Base-by-base conservation (phyloP, 495 filamentous ascomycete species). In the Apodospora peruviana region DNA sequence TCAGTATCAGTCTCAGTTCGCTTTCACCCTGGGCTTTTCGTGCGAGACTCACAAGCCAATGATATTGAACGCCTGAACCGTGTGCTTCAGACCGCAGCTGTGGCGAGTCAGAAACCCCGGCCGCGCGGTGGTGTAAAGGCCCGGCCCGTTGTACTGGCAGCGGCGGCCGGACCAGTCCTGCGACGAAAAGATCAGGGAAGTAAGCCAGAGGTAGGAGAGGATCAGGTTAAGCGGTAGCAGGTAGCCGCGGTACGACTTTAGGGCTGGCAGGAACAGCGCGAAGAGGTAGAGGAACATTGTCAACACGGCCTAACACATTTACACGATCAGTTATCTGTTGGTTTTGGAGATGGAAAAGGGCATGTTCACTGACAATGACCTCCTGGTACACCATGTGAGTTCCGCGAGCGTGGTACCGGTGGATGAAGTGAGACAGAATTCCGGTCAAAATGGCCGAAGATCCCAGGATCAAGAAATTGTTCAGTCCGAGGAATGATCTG, bases 121-220 rank as follows among this genome's bases (percentile, higher is more conserved):
- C n/a, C n/a, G n/a, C n/a, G n/a, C n/a, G n/a, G n/a, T n/a, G n/a
- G n/a, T n/a, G 19, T 44, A 14, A 1, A 19, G 20, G 2, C 29
- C 25, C 14, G 53, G 53, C 12, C 50, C 41, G 23, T 48, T 24
- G 46, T 44, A 47, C 18, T 23, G 41, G 51, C 61, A 64, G 14
- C 61, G 43, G 4, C 36, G 9, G 0, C 59, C 59, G 8, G 47
- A 43, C 18, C 48, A 64, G 48, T 62, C 53, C 22, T 57, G 61
- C 5, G 56, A 52, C 11, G 56, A 47, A 34, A 62, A 64, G 48
- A 64, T 62, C 45, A 64, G 50, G 1, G 40, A 48, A n/a, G 59
- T 60, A 14, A 64, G 39, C 61, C 61, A 64, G 12, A 64, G 51
- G 50, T 64, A 64, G 2, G 59, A 47, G 5, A 76, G 72, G 4